Percentiles rank a stretch among this genome's conserved stretches.
Conservation (phyloP, 495 filamentous ascomycete species). For the Podospora fimiseda region DNA sequence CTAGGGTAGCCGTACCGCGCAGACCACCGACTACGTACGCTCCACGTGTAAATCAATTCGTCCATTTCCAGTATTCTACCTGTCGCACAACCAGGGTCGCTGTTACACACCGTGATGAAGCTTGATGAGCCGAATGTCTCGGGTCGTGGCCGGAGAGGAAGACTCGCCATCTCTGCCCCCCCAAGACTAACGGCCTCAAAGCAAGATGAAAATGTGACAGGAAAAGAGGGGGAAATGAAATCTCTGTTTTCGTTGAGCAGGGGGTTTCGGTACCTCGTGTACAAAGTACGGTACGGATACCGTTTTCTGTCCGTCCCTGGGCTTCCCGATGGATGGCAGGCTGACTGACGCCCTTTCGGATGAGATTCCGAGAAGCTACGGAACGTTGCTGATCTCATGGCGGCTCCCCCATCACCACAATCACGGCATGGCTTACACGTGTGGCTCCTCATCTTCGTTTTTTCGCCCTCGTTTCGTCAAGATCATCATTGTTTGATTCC, state of each 20-base stretch:
- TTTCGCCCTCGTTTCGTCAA: background rate
- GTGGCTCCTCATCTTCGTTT: background rate
- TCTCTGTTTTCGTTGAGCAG: background rate
- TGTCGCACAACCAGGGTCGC: background rate
- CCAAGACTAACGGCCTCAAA: too few relatives aligned
- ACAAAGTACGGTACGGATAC: background rate
- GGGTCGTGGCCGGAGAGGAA: too few relatives aligned
- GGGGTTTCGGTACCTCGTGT: background rate
- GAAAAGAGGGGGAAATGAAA: background rate
- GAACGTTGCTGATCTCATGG: too few relatives aligned
- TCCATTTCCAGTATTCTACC: background rate
- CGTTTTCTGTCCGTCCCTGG: background rate
- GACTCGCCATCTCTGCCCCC: too few relatives aligned
- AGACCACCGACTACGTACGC: constrained; percentile 3
- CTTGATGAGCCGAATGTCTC: too few relatives aligned
- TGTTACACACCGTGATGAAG: too few relatives aligned
- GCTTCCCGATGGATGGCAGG: background rate
- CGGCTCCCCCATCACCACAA: too few relatives aligned
- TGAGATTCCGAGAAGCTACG: background rate
- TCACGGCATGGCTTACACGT: background rate
- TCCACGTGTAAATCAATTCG: constrained; percentile 4
- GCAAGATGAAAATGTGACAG: too few relatives aligned
- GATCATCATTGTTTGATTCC: background rate
- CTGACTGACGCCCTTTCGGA: background rate
- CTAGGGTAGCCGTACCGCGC: background rate